Conservation (phyloP, 2,329 filamentous ascomycete genomes). For the Monilinia polystroma region DNA sequence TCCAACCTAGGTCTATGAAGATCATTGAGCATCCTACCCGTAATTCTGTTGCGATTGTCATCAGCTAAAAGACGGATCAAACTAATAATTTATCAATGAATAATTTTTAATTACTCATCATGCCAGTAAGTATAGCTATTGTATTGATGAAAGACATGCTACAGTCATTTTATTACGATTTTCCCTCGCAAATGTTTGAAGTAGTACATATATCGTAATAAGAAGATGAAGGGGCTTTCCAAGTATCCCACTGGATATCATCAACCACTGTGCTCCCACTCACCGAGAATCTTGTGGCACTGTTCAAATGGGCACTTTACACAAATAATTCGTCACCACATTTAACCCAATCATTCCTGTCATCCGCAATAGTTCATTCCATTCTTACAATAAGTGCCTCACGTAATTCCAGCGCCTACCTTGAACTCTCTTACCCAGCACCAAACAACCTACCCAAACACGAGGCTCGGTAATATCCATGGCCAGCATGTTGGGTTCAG, state of each 20-base stretch:
- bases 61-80: background rate
- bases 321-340: background rate
- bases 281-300: slow-evolving; percentile 6
- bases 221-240: slow-evolving; percentile 16
- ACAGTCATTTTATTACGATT: background rate
- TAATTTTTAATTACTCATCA: background rate
- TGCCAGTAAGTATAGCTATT: slow-evolving; percentile 1
- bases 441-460: slow-evolving; percentile 35
- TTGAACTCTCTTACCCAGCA: background rate
- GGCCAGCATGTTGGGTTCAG: slow-evolving; percentile 32
- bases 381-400: background rate
- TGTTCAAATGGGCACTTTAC: background rate
- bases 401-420: background rate
- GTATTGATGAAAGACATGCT: background rate
- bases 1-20: slow-evolving; percentile 11
- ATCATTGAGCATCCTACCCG: slow-evolving; percentile 19
- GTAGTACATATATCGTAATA: slow-evolving; percentile 11
- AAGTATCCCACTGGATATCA: background rate
- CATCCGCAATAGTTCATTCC: background rate
- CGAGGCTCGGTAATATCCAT: slow-evolving; percentile 26
- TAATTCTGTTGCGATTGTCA: background rate
- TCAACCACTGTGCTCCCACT: slow-evolving; percentile 6
- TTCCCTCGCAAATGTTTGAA: background rate
- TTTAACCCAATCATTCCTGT: background rate
- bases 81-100: background rate